Conservation (phyloP, 495 filamentous ascomycete species). For the Penicillium ochrochloron region DNA sequence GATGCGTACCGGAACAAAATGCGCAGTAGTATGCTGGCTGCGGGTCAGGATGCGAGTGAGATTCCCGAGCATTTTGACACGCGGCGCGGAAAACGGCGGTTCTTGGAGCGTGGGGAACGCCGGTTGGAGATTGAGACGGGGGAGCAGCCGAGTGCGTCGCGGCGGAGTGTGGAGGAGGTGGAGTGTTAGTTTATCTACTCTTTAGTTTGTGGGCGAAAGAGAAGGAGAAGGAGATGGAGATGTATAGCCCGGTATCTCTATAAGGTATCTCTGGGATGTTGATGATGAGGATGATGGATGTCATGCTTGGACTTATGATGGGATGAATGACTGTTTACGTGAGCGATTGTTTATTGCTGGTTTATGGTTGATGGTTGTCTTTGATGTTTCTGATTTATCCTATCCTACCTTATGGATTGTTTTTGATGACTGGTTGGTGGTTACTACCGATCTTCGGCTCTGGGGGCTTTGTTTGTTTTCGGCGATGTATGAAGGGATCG, state of each 20-base stretch:
- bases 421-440: not conserved
- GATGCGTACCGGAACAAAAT: constrained; percentile 96
- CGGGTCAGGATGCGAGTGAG: constrained; percentile 69
- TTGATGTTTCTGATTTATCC: not conserved
- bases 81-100: constrained; percentile 81
- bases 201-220: no score
- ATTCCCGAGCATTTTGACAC: constrained; percentile 89
- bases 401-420: not conserved
- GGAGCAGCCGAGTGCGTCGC: constrained; percentile 31
- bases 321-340: not conserved
- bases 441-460: not conserved
- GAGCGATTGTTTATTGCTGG: not conserved
- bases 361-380: not conserved
- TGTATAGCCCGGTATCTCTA: no score
- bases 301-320: not conserved
- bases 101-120: constrained; percentile 64
- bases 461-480: constrained; percentile 10
- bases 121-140: constrained; percentile 21
- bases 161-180: constrained; percentile 48
- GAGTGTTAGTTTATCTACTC: constrained; percentile 30
- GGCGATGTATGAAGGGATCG: constrained; percentile 8
- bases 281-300: not conserved
- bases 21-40: constrained; percentile 72
- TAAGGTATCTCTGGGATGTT: no score
- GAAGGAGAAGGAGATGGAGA: no score